Evolutionary conservation across 768 basidiomycete species (phyloP).

Genomic region (Lactifluus piperatus): DNA sequence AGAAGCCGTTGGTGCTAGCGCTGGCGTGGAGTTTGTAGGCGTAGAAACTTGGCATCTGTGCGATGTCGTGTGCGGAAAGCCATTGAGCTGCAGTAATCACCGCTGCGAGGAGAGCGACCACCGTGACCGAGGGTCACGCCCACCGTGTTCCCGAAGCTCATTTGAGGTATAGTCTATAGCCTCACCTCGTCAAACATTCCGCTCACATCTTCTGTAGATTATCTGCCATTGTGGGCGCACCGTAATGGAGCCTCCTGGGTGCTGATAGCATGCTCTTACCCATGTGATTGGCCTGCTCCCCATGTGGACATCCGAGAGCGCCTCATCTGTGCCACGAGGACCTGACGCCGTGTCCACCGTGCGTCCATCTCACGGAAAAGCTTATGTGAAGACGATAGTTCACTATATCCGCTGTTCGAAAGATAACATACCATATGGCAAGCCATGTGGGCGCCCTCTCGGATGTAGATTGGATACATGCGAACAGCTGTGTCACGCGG

Average conservation of each 20-base stretch:
- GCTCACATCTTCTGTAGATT: conserved; percentile 34
- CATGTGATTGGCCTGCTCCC: conserved; percentile 63
- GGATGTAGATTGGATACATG: conserved; percentile 88
- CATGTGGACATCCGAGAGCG: conserved; percentile 76
- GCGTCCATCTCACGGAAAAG: conserved; percentile 72
- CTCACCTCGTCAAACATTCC: not conserved
- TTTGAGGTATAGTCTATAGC: conserved; percentile 59
- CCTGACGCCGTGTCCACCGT: conserved; percentile 67
- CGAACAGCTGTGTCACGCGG: conserved; percentile 72
- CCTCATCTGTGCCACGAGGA: conserved; percentile 81
- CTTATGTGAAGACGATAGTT: conserved; percentile 69
- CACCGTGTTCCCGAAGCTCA: conserved; percentile 74
- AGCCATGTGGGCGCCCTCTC: conserved; percentile 68
- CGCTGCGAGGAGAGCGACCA: conserved; percentile 73
- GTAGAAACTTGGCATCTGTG: conserved; percentile 73
- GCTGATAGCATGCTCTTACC: conserved; percentile 65
- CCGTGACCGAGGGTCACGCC: conserved; percentile 76
- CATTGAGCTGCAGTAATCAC: conserved; percentile 69
- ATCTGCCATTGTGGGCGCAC: conserved; percentile 83
- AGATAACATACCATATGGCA: conserved; percentile 82
- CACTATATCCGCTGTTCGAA: conserved; percentile 79
- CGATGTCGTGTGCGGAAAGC: conserved; percentile 68
- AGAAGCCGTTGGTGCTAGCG: conserved; percentile 31
- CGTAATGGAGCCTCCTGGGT: conserved; percentile 79
- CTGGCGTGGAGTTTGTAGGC: conserved; percentile 42